Conservation (phyloP, 23 red algal species). For the Agarophyton chilense region DNA sequence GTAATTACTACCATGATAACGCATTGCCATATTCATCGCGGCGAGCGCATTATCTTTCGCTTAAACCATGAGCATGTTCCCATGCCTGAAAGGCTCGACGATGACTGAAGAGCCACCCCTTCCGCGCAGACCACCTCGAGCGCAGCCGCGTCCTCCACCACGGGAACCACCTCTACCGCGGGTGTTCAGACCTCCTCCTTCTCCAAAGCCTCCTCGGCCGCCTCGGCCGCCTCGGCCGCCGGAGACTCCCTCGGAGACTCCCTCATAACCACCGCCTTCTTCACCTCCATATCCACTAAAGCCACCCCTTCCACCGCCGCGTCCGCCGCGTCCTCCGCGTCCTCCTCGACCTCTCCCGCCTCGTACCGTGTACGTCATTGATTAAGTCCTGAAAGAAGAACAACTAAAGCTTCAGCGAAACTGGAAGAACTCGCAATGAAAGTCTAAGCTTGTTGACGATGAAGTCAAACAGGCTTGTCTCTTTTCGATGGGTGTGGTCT, state of each 20-base stretch:
- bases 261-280: no score
- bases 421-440: no score
- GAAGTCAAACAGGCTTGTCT: no score
- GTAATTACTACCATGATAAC: no score
- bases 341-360: slow-evolving; percentile 17
- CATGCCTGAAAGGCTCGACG: slow-evolving; percentile 89
- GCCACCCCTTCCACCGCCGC: slow-evolving; percentile 61
- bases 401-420: no score
- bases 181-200: slow-evolving; percentile 71
- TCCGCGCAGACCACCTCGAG: slow-evolving; percentile 38
- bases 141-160: slow-evolving; percentile 43
- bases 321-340: slow-evolving; percentile 21
- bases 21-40: slow-evolving; percentile 87
- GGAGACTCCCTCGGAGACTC: slow-evolving; percentile 23
- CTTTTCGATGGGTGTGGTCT: no score
- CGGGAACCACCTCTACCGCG: slow-evolving; percentile 60
- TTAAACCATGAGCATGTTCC: slow-evolving; percentile 83
- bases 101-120: slow-evolving; percentile 81
- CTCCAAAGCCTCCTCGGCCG: slow-evolving; percentile 65
- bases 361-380: slow-evolving; percentile 65
- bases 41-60: slow-evolving; percentile 96
- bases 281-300: slow-evolving; percentile 24
- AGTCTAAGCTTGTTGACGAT: no score
- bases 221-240: slow-evolving; percentile 58
- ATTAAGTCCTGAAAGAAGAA: not conserved